These are phyloP conservation scores for Arthromyces matolae DNA, from an alignment of 768 basidiomycete species.

Conservation along the genomic window DNA sequence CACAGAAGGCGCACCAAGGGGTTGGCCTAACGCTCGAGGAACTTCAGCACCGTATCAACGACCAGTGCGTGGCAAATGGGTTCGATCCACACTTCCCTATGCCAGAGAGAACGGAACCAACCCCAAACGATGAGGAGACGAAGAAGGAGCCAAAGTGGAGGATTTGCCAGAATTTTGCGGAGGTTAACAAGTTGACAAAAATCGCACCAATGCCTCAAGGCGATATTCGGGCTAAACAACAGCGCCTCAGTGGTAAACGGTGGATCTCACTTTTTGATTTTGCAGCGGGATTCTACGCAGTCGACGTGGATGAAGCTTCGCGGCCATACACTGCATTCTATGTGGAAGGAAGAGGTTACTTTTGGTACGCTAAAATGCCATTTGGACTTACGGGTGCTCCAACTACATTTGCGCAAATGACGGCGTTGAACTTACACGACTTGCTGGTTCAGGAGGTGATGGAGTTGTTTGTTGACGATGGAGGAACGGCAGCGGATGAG, in stretches of 20 bases:
- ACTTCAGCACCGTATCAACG: slow-evolving; percentile 29
- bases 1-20: slow-evolving; percentile 31
- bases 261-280: slow-evolving; percentile 34
- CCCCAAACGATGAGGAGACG: neutral
- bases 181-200: slow-evolving; percentile 26
- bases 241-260: slow-evolving; percentile 26
- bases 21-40: slow-evolving; percentile 28
- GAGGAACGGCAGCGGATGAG: slow-evolving; percentile 26
- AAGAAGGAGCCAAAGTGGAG: slow-evolving; percentile 24
- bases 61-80: slow-evolving; percentile 27
- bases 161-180: slow-evolving; percentile 31
- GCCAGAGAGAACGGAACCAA: slow-evolving; percentile 14
- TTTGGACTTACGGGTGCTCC: slow-evolving; percentile 39
- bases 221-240: slow-evolving; percentile 32
- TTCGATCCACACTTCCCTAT: slow-evolving; percentile 18
- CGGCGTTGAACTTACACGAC: slow-evolving; percentile 21
- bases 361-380: slow-evolving; percentile 30
- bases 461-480: slow-evolving; percentile 40
- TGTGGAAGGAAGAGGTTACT: slow-evolving; percentile 34
- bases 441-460: slow-evolving; percentile 20
- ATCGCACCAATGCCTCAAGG: slow-evolving; percentile 30
- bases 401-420: slow-evolving; percentile 29
- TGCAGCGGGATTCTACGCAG: slow-evolving; percentile 31
- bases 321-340: slow-evolving; percentile 30
- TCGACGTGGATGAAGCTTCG: slow-evolving; percentile 6